Percentiles rank a stretch among this genome's conserved stretches.
Evolutionary conservation across 257 asterid genomes (phyloP).

Genomic region (Jacaranda mimosifolia): DNA sequence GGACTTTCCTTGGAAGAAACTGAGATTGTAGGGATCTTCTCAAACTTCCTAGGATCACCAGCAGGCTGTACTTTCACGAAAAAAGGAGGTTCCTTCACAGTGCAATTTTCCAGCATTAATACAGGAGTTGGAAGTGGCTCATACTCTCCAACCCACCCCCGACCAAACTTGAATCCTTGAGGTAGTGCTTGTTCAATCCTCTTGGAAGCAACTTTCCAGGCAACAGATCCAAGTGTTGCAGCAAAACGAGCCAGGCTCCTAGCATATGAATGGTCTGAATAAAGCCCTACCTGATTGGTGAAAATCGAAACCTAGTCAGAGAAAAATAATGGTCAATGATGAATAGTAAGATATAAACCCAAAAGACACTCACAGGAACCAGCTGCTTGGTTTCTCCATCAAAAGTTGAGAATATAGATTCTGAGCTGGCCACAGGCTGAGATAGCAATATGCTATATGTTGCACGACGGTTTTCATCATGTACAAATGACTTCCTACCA

Average conservation of each 20-base stretch:
- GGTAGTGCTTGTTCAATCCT: conserved; percentile 92
- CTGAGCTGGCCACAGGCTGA: conserved; percentile 58
- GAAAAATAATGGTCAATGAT: conserved; percentile 1
- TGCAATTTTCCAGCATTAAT: conserved; percentile 66
- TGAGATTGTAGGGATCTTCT: conserved; percentile 40
- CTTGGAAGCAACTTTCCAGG: conserved; percentile 89
- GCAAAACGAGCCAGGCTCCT: conserved; percentile 95
- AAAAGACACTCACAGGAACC: conserved; percentile 71
- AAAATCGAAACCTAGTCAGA: conserved; percentile 30
- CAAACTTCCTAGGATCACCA: conserved; percentile 44
- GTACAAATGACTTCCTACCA: conserved; percentile 64
- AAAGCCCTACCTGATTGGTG: conserved; percentile 81
- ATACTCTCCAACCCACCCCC: conserved; percentile 98
- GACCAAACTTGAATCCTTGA: conserved; percentile 82
- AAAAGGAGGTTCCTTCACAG: conserved; percentile 70
- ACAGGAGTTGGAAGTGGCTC: conserved; percentile 92
- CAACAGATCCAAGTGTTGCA: conserved; percentile 88
- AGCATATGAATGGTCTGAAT: conserved; percentile 89
- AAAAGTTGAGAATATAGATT: conserved; percentile 80
- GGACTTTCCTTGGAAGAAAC: conserved; percentile 45
- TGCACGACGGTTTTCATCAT: conserved; percentile 83
- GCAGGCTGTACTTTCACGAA: conserved; percentile 50
- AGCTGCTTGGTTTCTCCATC: conserved; percentile 93
- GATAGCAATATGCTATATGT: conserved; percentile 62
- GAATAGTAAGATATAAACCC: conserved; percentile 16